Base-by-base conservation (phyloP, 179 eudicot species). In the Patellifolia procumbens region DNA sequence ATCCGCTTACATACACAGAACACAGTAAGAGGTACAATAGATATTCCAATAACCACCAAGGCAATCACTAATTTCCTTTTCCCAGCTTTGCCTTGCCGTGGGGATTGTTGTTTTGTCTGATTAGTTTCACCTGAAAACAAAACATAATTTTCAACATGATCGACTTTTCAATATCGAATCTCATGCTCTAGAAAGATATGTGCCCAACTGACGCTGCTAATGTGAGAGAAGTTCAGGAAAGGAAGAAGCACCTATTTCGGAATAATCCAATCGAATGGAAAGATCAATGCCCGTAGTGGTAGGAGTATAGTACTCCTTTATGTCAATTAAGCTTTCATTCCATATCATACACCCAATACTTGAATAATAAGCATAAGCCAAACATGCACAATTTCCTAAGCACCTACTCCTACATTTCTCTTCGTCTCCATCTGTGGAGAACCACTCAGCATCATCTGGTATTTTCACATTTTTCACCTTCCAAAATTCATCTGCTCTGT, bases 221-320 rank as follows among this genome's bases (percentile, higher is more conserved):
- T 60, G 15, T 1, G 29, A 12, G 20, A 31, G 22, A 29, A 8
- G 19, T 16, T 16, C 56, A 31, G 5, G n/a, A 31, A 16, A 61
- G 2, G 66, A 4, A 61, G n/a, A 61, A 12, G 66, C 59, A 75
- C 83, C 83, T 75, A 75, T 58, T 58, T 80, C 83, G 2, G 76
- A 80, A 53, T 55, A 56, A 51, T 73, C 42, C 52, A 80, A 61
- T 39, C 76, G 20, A 37, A 84, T 48, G 59, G 68, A 75, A 48
- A 81, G 70, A 72, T 84, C 83, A n/a, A 42, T 35, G 15, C 77
- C 83, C n/a, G n/a, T n/a, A n/a, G n/a, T n/a, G n/a, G 16, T 28
- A 17, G 7, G 37, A 15, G 22, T 75, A 61, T 4, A 80, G 71
- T 24, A n/a, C n/a, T 53, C 26, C 26, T 72, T 79, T 63, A 37